Conservation (phyloP, 2,329 filamentous ascomycete species). For the Stagonosporopsis cucurbitacearum region DNA sequence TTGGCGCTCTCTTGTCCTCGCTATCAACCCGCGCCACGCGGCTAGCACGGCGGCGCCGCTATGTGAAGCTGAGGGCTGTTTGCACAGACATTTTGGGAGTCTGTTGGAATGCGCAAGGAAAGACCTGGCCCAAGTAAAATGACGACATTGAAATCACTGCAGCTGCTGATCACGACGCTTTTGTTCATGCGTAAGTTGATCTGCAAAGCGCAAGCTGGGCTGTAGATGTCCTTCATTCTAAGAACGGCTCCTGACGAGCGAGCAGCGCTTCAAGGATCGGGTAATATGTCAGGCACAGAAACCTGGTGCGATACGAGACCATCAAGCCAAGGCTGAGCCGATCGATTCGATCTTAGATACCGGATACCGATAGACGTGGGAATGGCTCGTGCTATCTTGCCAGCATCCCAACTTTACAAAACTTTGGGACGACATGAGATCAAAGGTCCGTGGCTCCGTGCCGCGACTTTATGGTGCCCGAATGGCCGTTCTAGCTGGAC, state of each 20-base stretch:
- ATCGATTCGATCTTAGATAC: background rate
- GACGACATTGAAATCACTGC: background rate
- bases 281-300: background rate
- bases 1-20: too few relatives aligned
- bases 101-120: background rate
- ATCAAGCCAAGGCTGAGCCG: background rate
- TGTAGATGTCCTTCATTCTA: background rate
- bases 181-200: background rate
- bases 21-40: too few relatives aligned
- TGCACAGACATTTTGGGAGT: background rate
- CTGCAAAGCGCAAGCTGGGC: background rate
- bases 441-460: background rate
- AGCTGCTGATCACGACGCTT: background rate
- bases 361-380: background rate
- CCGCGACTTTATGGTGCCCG: background rate
- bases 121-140: background rate
- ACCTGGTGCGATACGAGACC: background rate
- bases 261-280: background rate
- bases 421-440: background rate
- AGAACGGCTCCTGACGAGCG: background rate
- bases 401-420: background rate
- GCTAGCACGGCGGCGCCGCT: too few relatives aligned
- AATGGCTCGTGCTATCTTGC: background rate
- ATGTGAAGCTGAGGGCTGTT: background rate
- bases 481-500: too few relatives aligned